These are phyloP conservation scores for Ogataea polymorpha DNA, from an alignment of 805 yeast species.

Conservation along the genomic window DNA sequence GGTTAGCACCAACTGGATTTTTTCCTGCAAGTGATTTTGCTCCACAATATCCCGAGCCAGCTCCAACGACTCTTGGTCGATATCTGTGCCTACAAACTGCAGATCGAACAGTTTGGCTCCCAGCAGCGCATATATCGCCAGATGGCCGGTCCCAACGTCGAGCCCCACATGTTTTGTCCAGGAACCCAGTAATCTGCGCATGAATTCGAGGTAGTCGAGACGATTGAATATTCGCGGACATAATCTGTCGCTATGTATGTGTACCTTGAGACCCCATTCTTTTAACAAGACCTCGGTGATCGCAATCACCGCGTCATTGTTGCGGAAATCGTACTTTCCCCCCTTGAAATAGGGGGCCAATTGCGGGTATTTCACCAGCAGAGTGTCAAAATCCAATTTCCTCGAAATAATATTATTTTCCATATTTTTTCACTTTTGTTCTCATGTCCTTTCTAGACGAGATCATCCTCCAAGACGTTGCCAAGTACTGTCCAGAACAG, in stretches of 20 bases:
- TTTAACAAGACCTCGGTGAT: slow-evolving; percentile 22
- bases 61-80: slow-evolving; percentile 34
- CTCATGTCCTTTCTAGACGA: slow-evolving; percentile 60
- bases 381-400: slow-evolving; percentile 13
- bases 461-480: slow-evolving; percentile 73
- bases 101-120: slow-evolving; percentile 22
- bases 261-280: slow-evolving; percentile 17
- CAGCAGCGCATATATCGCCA: slow-evolving; percentile 45
- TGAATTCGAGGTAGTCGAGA: slow-evolving; percentile 26
- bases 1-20: slow-evolving; percentile 18
- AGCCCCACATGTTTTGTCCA: slow-evolving; percentile 24
- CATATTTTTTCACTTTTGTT: slow-evolving; percentile 1
- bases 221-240: slow-evolving; percentile 35
- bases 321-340: slow-evolving; percentile 20
- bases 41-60: slow-evolving; percentile 29
- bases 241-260: slow-evolving; percentile 18
- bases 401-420: slow-evolving; percentile 7
- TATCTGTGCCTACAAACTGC: slow-evolving; percentile 41
- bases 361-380: slow-evolving; percentile 17
- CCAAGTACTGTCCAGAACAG: slow-evolving; percentile 69
- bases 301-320: slow-evolving; percentile 22
- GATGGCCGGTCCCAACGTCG: slow-evolving; percentile 52
- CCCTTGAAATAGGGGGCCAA: slow-evolving; percentile 13
- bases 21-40: slow-evolving; percentile 25
- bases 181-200: slow-evolving; percentile 12